phyloP scores from a whole-genome alignment of 495 filamentous ascomycete genomes.

The Podospora sp. region DNA sequence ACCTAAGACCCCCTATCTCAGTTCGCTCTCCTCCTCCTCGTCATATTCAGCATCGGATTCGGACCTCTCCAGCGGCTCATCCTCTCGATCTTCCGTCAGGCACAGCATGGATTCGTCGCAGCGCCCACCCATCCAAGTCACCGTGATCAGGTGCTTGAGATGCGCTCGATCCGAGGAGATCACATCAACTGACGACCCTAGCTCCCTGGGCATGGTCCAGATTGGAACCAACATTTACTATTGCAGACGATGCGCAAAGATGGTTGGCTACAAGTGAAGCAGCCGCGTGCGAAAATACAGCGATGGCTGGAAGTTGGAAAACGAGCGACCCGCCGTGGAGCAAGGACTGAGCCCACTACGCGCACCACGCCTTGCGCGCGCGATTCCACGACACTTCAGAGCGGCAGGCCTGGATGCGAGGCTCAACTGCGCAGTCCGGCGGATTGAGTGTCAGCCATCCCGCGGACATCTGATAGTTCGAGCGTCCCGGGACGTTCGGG shows the following conservation, averaged over 20 bases:
- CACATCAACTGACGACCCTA: constrained; percentile 57
- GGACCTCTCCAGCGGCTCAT: constrained; percentile 38
- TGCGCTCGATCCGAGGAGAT: constrained; percentile 59
- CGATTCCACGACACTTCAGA: not conserved
- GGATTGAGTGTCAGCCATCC: not conserved
- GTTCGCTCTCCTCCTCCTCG: constrained; percentile 42
- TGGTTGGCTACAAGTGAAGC: constrained; percentile 70
- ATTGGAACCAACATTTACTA: constrained; percentile 81
- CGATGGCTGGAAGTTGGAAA: not conserved
- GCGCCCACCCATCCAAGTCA: constrained; percentile 48
- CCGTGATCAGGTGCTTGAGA: constrained; percentile 57
- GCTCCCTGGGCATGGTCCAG: constrained; percentile 60
- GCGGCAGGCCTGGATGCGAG: not conserved
- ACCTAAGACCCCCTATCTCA: constrained; percentile 42
- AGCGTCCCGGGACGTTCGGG: not conserved
- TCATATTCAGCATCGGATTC: constrained; percentile 46
- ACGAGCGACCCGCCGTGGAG: too few relatives aligned
- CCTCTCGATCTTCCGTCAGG: constrained; percentile 29
- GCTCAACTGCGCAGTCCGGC: not conserved
- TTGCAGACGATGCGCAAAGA: constrained; percentile 71
- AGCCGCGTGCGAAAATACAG: not conserved
- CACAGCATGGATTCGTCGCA: constrained; percentile 49
- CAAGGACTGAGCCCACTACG: too few relatives aligned
- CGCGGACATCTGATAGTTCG: not conserved
- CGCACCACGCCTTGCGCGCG: too few relatives aligned